Conservation (phyloP, 2,329 filamentous ascomycete species). For the Byssothecium circinans region DNA sequence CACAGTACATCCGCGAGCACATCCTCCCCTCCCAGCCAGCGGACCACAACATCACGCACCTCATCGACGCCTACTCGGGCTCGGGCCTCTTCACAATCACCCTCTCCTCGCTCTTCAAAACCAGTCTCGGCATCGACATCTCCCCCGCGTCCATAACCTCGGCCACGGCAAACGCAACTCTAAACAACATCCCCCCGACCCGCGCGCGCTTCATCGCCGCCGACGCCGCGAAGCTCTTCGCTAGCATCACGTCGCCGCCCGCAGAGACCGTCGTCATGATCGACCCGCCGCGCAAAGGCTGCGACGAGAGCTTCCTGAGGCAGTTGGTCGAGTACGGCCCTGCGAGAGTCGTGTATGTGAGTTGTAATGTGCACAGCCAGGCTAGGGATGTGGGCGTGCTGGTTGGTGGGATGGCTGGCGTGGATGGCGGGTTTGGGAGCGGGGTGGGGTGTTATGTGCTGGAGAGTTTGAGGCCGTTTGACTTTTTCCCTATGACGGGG, state of each 20-base stretch:
- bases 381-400: slow-evolving; percentile 88
- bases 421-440: slow-evolving; percentile 38
- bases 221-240: slow-evolving; percentile 83
- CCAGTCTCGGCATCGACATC: slow-evolving; percentile 89
- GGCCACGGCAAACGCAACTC: slow-evolving; percentile 74
- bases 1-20: slow-evolving; percentile 79
- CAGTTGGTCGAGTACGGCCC: slow-evolving; percentile 82
- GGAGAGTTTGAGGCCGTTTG: slow-evolving; percentile 88
- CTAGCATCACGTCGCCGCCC: slow-evolving; percentile 69
- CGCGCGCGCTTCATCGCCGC: slow-evolving; percentile 86
- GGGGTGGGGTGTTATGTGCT: slow-evolving; percentile 68
- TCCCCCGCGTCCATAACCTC: slow-evolving; percentile 74
- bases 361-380: slow-evolving; percentile 97
- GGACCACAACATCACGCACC: slow-evolving; percentile 65
- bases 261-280: slow-evolving; percentile 91
- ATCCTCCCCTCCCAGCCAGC: slow-evolving; percentile 59
- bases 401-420: slow-evolving; percentile 65
- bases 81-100: slow-evolving; percentile 97
- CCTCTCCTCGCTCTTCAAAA: slow-evolving; percentile 76
- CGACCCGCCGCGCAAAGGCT: slow-evolving; percentile 95
- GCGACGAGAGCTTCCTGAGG: slow-evolving; percentile 77
- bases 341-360: slow-evolving; percentile 84
- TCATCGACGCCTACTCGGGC: slow-evolving; percentile 97
- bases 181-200: slow-evolving; percentile 69
- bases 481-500: slow-evolving; percentile 90